phyloP scores from a whole-genome alignment of 2,329 filamentous ascomycete genomes.

The Colletotrichum musicola region DNA sequence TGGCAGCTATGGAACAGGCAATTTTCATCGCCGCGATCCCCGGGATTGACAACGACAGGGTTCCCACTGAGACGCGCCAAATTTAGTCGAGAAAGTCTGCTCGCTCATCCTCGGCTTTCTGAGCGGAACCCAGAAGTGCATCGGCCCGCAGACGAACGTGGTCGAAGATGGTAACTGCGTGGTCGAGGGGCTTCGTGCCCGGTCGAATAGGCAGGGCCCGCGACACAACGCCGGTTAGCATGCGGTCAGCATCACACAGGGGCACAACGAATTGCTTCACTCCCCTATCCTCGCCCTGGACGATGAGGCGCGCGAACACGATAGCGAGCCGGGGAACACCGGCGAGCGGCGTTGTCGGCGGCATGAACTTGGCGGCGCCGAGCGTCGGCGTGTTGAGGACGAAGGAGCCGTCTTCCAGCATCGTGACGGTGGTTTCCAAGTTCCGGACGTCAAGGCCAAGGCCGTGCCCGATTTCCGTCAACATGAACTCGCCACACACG shows the following conservation, averaged over 20 bases:
- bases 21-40: constrained; percentile 38
- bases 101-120: constrained; percentile 39
- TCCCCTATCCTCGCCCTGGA: constrained; percentile 43
- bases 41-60: constrained; percentile 42
- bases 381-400: constrained; percentile 48
- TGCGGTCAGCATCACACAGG: constrained; percentile 43
- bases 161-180: constrained; percentile 50
- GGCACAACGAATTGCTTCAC: constrained; percentile 49
- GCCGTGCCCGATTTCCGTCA: constrained; percentile 55
- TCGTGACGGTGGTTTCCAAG: constrained; percentile 53
- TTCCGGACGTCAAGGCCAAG: constrained; percentile 54
- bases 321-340: constrained; percentile 47
- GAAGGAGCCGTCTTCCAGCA: constrained; percentile 49
- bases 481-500: constrained; percentile 50
- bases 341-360: constrained; percentile 43
- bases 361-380: constrained; percentile 49
- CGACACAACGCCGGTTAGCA: constrained; percentile 47
- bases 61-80: constrained; percentile 44
- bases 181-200: constrained; percentile 47
- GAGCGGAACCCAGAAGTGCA: constrained; percentile 46
- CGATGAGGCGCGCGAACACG: constrained; percentile 49
- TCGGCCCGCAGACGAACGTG: constrained; percentile 45
- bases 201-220: constrained; percentile 44
- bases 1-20: constrained; percentile 40
- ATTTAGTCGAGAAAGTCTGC: constrained; percentile 46